Percentiles rank a stretch among this genome's conserved stretches.
These are phyloP conservation scores for Candida sithepensis DNA, from an alignment of 805 yeast genomes.

Conservation along the genomic window DNA sequence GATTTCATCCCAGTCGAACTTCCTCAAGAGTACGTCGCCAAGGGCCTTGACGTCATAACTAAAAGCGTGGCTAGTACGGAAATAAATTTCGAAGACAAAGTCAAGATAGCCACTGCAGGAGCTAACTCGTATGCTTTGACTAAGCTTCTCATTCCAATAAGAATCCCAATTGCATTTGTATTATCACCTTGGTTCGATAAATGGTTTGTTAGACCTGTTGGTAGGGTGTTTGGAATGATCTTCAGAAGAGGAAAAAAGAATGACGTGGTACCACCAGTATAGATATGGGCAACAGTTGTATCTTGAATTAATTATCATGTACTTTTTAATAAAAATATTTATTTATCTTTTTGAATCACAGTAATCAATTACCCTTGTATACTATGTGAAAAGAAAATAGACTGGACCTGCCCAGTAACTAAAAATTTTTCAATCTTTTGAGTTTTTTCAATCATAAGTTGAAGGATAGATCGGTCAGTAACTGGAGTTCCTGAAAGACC, in stretches of 20 bases:
- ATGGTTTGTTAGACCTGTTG: slow-evolving; percentile 30
- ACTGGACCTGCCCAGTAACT: too few species aligned
- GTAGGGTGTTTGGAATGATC: slow-evolving; percentile 16
- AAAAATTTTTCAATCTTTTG: too few species aligned
- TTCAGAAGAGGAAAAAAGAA: slow-evolving; percentile 15
- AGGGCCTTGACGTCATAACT: slow-evolving; percentile 45
- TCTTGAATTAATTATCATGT: too few species aligned
- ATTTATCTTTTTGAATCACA: too few species aligned
- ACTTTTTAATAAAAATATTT: too few species aligned
- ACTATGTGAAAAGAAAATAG: too few species aligned
- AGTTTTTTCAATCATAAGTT: too few species aligned
- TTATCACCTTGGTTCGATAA: slow-evolving; percentile 35
- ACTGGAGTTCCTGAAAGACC: too few species aligned
- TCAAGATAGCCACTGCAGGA: slow-evolving; percentile 30
- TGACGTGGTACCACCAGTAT: neutral
- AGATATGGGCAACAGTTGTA: neutral
- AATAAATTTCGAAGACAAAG: slow-evolving; percentile 25
- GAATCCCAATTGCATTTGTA: slow-evolving; percentile 27
- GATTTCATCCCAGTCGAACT: slow-evolving; percentile 41
- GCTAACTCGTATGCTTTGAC: slow-evolving; percentile 36
- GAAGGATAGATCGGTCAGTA: too few species aligned
- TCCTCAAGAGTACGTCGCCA: slow-evolving; percentile 46
- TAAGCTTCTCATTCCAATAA: slow-evolving; percentile 27
- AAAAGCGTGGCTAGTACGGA: slow-evolving; percentile 30
- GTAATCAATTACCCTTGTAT: too few species aligned